Conservation (phyloP, 1,139 yeast species). For the Kodamaea plutei region DNA sequence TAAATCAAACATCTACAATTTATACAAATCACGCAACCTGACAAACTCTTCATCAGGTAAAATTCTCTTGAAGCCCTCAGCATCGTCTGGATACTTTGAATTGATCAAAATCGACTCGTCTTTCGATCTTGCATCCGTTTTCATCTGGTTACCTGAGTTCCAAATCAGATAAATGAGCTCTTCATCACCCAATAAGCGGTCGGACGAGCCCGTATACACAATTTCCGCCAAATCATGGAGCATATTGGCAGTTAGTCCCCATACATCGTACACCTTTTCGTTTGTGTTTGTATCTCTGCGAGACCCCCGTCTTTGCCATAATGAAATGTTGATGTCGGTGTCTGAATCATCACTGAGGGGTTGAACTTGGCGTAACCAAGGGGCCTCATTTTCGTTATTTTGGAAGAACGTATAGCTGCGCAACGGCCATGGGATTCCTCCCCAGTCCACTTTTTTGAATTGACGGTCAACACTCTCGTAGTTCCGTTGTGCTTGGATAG, state of each 20-base stretch:
- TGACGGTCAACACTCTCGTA: conserved; percentile 46
- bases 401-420: conserved; percentile 61
- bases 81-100: conserved; percentile 23
- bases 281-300: conserved; percentile 35
- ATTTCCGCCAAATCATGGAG: conserved; percentile 72
- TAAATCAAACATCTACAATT: too few species aligned
- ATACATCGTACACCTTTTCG: conserved; percentile 59
- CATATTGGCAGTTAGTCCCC: conserved; percentile 92
- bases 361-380: conserved; percentile 58
- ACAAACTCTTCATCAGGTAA: conserved; percentile 43
- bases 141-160: conserved; percentile 48
- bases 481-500: conserved; percentile 17
- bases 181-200: conserved; percentile 54
- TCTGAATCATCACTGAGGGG: conserved; percentile 51
- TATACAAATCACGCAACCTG: conserved; percentile 39
- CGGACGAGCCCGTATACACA: conserved; percentile 29
- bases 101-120: conserved; percentile 36
- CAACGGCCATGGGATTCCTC: conserved; percentile 63
- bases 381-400: conserved; percentile 49
- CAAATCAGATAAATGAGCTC: conserved; percentile 56
- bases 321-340: conserved; percentile 38
- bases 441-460: conserved; percentile 52
- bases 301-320: conserved; percentile 44
- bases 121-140: conserved; percentile 28
- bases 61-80: conserved; percentile 49